phyloP scores from a whole-genome alignment of 257 asterid species.

The Parsonsia alboflavescens region DNA sequence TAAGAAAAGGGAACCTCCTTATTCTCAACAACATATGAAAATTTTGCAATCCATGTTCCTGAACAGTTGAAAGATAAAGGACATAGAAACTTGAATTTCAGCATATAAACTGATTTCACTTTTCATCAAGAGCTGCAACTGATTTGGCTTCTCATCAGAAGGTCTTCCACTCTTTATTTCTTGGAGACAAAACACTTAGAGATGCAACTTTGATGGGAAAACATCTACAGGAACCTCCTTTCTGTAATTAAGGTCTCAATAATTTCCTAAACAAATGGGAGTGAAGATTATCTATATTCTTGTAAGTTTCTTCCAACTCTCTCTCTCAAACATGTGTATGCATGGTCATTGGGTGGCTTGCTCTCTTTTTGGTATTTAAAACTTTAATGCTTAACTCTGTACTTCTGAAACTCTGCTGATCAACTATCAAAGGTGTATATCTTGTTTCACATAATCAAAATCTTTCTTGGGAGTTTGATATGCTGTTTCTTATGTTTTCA shows the following conservation, averaged over 20 bases:
- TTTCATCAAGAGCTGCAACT: slow-evolving; percentile 3
- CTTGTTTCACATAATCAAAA: neutral
- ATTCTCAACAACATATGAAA: slow-evolving; percentile 35
- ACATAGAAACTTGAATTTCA: slow-evolving; percentile 9
- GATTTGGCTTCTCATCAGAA: neutral
- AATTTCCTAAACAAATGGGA: slow-evolving; percentile 14
- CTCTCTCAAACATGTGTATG: neutral
- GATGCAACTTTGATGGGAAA: slow-evolving; percentile 2
- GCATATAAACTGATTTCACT: slow-evolving; percentile 8
- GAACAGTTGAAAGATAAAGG: slow-evolving; percentile 18
- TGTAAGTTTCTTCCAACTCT: slow-evolving; percentile 16
- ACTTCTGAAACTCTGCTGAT: neutral
- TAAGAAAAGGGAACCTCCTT: slow-evolving; percentile 58
- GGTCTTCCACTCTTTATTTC: neutral
- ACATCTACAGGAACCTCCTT: slow-evolving; percentile 11
- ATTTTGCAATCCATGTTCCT: slow-evolving; percentile 41
- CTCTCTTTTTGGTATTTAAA: neutral
- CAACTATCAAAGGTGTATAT: neutral
- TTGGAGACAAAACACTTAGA: neutral
- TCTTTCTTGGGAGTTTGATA: slow-evolving; percentile 1
- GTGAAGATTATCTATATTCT: slow-evolving; percentile 3
- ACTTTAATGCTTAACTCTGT: neutral
- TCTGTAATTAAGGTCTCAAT: slow-evolving; percentile 13
- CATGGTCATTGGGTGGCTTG: neutral
- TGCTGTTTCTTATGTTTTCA: slow-evolving; percentile 9